Conservation (phyloP, 2,329 filamentous ascomycete species). For the Hymenoscyphus infarciens region DNA sequence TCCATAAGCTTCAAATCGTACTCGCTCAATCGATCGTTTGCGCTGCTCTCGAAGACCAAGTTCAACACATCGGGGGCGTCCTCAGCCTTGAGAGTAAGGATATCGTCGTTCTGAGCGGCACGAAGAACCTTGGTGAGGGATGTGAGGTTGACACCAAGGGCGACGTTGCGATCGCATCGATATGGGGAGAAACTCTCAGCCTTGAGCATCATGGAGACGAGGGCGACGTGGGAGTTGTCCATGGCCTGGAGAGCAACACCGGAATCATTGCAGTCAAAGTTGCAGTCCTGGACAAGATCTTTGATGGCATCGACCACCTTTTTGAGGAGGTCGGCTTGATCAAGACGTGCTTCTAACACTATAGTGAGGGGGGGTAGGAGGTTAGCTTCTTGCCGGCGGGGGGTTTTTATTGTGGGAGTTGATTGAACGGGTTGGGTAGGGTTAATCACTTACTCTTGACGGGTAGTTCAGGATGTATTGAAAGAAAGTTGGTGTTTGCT, state of each 20-base stretch:
- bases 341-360: constrained; percentile 95
- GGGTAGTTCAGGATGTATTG: neutral
- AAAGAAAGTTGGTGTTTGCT: neutral
- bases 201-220: constrained; percentile 98
- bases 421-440: neutral
- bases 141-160: constrained; percentile 92
- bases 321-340: constrained; percentile 91
- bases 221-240: constrained; percentile 99
- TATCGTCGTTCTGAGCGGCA: constrained; percentile 89
- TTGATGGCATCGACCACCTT: constrained; percentile 99
- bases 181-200: constrained; percentile 91
- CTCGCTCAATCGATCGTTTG: constrained; percentile 90
- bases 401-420: neutral
- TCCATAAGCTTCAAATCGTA: constrained; percentile 99
- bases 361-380: constrained; percentile 6
- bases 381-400: constrained; percentile 2
- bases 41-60: constrained; percentile 87
- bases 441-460: neutral
- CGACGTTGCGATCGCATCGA: constrained; percentile 98
- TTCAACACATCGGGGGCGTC: constrained; percentile 95
- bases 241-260: constrained; percentile 98
- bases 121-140: constrained; percentile 97
- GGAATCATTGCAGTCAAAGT: constrained; percentile 99
- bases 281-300: constrained; percentile 98
- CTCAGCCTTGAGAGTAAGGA: constrained; percentile 94